Evolutionary conservation across 148 eudicot species (phyloP).

Genomic region (Amaranthus cruentus): DNA sequence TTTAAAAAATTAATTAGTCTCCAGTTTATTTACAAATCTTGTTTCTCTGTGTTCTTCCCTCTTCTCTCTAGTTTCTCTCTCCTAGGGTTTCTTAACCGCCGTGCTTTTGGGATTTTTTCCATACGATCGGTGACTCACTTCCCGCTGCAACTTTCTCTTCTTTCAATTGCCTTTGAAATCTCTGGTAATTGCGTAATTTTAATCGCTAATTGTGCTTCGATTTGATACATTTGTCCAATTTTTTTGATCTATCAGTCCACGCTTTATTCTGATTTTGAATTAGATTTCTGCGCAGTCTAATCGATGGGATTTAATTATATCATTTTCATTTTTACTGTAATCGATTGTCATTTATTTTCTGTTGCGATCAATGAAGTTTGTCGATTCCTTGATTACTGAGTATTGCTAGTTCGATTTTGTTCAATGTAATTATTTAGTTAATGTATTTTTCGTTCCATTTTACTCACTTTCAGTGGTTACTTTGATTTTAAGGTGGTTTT

Average conservation of each 20-base stretch:
- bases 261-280: background rate
- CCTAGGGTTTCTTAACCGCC: constrained; percentile 63
- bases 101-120: constrained; percentile 23
- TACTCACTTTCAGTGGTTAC: background rate
- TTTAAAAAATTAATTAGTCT: background rate
- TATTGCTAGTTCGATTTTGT: constrained; percentile 1
- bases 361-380: constrained; percentile 19
- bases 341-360: background rate
- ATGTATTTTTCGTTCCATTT: background rate
- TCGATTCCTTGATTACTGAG: background rate
- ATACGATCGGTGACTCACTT: constrained; percentile 28
- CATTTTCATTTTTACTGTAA: background rate
- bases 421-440: constrained; percentile 4
- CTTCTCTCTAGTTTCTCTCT: constrained; percentile 34
- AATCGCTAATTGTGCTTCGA: constrained; percentile 12
- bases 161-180: constrained; percentile 11
- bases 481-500: background rate
- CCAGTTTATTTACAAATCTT: constrained; percentile 14
- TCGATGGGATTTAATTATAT: constrained; percentile 15
- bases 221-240: constrained; percentile 12
- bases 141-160: constrained; percentile 16
- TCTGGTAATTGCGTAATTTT: constrained; percentile 27
- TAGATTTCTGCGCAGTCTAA: background rate
- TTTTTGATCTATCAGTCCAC: background rate
- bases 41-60: constrained; percentile 21